A percentile compares a stretch with the other conserved stretches of the same genome.
phyloP scores from a whole-genome alignment of 306 rosid genomes.

The Hippophae tibetana region DNA sequence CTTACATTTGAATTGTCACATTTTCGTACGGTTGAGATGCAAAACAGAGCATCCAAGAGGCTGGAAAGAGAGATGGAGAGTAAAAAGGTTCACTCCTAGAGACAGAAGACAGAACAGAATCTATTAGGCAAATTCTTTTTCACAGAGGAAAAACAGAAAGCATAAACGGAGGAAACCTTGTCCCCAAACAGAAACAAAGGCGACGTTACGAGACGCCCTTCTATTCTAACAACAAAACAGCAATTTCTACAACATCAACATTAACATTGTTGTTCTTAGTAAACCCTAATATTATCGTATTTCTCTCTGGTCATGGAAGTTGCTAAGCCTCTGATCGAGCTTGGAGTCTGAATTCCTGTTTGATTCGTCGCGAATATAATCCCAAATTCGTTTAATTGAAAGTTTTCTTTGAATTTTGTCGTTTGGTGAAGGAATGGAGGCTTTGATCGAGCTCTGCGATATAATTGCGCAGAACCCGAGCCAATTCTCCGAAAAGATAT shows the following conservation, averaged over 20 bases:
- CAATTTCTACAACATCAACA: not conserved
- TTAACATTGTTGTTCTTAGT: not conserved
- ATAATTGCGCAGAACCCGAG: constrained; percentile 69
- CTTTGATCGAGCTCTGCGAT: constrained; percentile 87
- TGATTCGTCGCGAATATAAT: not conserved
- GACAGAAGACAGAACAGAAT: too few relatives aligned
- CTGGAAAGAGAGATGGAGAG: too few relatives aligned
- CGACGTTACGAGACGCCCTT: constrained; percentile 11
- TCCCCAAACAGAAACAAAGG: constrained; percentile 6
- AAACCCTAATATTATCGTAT: constrained; percentile 7
- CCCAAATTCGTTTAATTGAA: not conserved
- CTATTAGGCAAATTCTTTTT: not conserved
- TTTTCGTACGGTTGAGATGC: too few relatives aligned
- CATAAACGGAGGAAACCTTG: constrained; percentile 2
- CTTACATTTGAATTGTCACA: too few relatives aligned
- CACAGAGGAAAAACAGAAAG: not conserved
- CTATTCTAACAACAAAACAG: not conserved
- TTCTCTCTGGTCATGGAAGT: constrained; percentile 10
- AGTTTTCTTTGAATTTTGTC: constrained; percentile 10
- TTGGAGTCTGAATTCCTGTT: not conserved
- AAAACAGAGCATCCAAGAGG: too few relatives aligned
- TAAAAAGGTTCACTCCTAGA: too few relatives aligned
- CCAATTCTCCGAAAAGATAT: constrained; percentile 63
- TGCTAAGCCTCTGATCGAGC: not conserved
- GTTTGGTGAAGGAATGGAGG: constrained; percentile 52